Base-by-base conservation (phyloP, 768 basidiomycete genomes). In the Termitomyces sp. region DNA sequence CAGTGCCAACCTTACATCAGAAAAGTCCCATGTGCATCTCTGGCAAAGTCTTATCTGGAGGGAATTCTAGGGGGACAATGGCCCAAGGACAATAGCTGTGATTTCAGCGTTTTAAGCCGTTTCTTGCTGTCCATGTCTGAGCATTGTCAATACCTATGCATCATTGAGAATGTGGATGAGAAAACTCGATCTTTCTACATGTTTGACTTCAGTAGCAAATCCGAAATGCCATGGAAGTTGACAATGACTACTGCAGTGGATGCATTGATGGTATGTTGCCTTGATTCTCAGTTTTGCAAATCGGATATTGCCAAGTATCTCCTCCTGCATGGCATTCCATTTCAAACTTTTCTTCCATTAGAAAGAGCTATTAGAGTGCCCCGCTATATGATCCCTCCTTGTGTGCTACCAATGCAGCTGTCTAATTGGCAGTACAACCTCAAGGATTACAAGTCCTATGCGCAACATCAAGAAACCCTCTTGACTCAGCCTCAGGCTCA, bases 181-280 rank as follows among this genome's bases (percentile, higher is more conserved):
- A 8, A n/a, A 6, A 6, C n/a, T 44, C 7, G 7, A n/a, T n/a
- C 6, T 44, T 44, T 44, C n/a, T 44, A 44, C n/a, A n/a, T 44
- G 6, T 44, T 50, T 39, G 3, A 49, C 28, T 55, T 44, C 48
- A 46, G 53, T 28, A 40, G 9, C 16, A 39, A 15, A 32, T n/a
- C n/a, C n/a, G n/a, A n/a, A n/a, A n/a, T n/a, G n/a, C n/a, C n/a
- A 33, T 32, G 32, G 32, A 51, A 35, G 50, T 35, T n/a, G n/a
- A 12, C 53, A 28, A 9, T 55, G 20, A 46, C 42, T 11, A 39
- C 24, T 35, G 53, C 36, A 9, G 53, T 45, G 2, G 45, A 54
- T 24, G 53, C 59, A n/a, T 36, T 60, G 20, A 7, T 60, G 20
- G 38, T 55, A 1, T 55, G 59, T 49, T 45, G 36, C 12, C 53